Conservation (phyloP, 257 asterid genomes). For the Jacaranda copaia region DNA sequence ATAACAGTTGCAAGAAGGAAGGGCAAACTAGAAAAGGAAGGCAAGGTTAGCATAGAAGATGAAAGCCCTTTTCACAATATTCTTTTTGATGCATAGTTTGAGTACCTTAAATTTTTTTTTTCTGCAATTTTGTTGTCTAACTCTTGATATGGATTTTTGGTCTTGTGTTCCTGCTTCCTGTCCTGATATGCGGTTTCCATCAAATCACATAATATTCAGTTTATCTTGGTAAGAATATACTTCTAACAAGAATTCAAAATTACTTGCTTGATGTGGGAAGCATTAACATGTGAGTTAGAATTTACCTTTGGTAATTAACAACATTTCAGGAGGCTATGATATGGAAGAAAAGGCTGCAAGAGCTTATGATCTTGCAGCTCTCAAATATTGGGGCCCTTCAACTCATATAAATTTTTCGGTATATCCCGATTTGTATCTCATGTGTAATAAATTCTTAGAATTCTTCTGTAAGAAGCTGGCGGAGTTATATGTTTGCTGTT, state of each 20-base stretch:
- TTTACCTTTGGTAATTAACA: background rate
- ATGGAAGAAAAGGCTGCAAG: conserved; percentile 92
- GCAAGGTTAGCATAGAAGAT: conserved; percentile 42
- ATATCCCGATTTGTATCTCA: background rate
- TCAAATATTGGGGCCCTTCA: conserved; percentile 80
- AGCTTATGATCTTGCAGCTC: conserved; percentile 82
- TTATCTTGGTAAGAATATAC: conserved; percentile 68
- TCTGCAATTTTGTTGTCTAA: conserved; percentile 44
- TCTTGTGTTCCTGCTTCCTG: conserved; percentile 35
- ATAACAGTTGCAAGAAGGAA: conserved; percentile 45
- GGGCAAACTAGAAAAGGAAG: conserved; percentile 51
- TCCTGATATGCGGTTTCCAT: conserved; percentile 45
- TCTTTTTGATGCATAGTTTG: conserved; percentile 21
- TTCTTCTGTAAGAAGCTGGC: background rate
- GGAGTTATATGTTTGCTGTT: background rate
- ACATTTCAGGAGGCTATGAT: conserved; percentile 71
- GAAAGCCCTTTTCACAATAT: conserved; percentile 1
- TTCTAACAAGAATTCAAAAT: background rate
- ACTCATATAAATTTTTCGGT: conserved; percentile 75
- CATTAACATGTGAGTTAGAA: background rate
- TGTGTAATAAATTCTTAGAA: background rate
- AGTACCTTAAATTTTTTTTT: background rate
- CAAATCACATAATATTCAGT: conserved; percentile 49
- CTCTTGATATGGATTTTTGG: conserved; percentile 39
- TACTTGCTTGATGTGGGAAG: background rate